These are phyloP conservation scores for Juglanconis sp. DNA, from an alignment of 2,329 filamentous ascomycete species.

Conservation along the genomic window DNA sequence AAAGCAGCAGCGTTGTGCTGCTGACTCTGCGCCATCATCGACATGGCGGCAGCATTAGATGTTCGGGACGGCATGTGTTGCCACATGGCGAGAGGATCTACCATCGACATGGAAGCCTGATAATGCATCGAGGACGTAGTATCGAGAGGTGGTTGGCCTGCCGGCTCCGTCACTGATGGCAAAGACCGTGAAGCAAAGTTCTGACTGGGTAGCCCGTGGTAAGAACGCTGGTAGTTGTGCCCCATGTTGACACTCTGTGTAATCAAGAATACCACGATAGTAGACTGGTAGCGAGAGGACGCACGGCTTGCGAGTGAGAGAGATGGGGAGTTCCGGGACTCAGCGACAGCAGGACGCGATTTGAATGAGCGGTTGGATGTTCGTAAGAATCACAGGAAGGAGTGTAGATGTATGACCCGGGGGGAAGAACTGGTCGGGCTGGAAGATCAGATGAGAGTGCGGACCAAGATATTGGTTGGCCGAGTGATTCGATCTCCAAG, in stretches of 20 bases:
- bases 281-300: not conserved
- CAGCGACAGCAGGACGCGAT: not conserved
- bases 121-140: conserved; percentile 14
- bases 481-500: not conserved
- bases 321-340: not conserved
- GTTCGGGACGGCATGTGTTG: conserved; percentile 10
- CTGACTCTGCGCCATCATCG: conserved; percentile 16
- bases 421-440: not conserved
- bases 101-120: conserved; percentile 13
- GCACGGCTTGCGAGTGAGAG: not conserved
- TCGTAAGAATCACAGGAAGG: not conserved
- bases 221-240: conserved; percentile 14
- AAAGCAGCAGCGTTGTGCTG: conserved; percentile 9
- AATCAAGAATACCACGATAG: not conserved
- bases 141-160: conserved; percentile 11
- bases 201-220: conserved; percentile 9
- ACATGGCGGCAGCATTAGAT: conserved; percentile 8
- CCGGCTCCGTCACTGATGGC: conserved; percentile 1
- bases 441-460: not conserved
- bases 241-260: conserved; percentile 6
- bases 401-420: not conserved
- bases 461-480: not conserved
- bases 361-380: not conserved
- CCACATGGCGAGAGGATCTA: conserved; percentile 12
- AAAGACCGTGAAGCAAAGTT: conserved; percentile 8